phyloP scores from a whole-genome alignment of 495 filamentous ascomycete genomes.

The Penicillium malachiteum region DNA sequence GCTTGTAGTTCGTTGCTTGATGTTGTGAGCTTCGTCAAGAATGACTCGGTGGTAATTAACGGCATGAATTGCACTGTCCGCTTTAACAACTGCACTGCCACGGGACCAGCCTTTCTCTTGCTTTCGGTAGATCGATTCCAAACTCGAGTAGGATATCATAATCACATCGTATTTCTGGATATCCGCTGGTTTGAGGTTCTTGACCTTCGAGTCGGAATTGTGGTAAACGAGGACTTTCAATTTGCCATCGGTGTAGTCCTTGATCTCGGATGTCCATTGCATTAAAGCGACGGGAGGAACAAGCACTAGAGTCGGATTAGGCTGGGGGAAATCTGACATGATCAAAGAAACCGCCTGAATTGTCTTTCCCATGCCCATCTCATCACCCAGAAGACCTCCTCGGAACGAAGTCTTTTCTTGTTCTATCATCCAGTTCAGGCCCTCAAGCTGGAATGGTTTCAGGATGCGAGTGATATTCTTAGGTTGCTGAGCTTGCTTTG shows the following conservation, averaged over 20 bases:
- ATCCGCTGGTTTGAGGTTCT: constrained; percentile 68
- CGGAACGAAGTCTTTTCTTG: constrained; percentile 84
- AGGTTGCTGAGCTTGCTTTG: constrained; percentile 71
- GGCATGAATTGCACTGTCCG: constrained; percentile 82
- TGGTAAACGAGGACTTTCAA: constrained; percentile 89
- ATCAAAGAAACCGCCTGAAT: constrained; percentile 96
- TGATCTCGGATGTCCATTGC: constrained; percentile 95
- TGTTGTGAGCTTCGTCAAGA: constrained; percentile 94
- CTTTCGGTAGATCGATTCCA: constrained; percentile 89
- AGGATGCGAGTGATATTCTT: constrained; percentile 72
- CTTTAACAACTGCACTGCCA: constrained; percentile 70
- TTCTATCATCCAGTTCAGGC: constrained; percentile 86
- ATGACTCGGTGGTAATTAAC: constrained; percentile 88
- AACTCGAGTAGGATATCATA: constrained; percentile 92
- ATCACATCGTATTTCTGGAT: constrained; percentile 84
- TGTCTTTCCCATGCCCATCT: constrained; percentile 98
- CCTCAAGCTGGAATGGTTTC: constrained; percentile 91
- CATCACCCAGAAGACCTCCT: constrained; percentile 88
- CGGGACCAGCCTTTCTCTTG: constrained; percentile 88
- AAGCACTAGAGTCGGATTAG: constrained; percentile 78
- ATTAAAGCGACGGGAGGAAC: constrained; percentile 94
- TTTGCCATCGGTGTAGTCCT: constrained; percentile 84
- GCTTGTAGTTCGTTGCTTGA: constrained; percentile 85
- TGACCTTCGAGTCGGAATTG: constrained; percentile 78
- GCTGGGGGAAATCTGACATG: constrained; percentile 92